phyloP scores from a whole-genome alignment of 257 asterid genomes.

The Schizonepeta tenuifolia region DNA sequence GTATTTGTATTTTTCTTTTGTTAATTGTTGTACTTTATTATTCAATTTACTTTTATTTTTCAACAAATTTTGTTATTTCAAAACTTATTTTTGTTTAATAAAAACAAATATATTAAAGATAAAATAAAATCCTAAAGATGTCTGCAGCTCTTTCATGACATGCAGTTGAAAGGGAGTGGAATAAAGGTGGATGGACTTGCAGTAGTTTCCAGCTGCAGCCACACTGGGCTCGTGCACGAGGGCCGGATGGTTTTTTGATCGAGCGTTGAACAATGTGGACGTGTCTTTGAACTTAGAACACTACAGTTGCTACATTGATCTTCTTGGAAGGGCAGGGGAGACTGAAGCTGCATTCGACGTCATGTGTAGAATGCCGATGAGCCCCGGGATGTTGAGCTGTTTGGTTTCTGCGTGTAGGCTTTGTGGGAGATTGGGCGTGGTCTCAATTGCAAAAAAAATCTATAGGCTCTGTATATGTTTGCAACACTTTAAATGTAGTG shows the following conservation, averaged over 20 bases:
- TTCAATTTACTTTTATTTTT: too few species aligned
- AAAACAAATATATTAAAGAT: too few species aligned
- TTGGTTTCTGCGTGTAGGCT: conserved; percentile 63
- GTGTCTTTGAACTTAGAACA: conserved; percentile 49
- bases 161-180: conserved; percentile 54
- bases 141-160: conserved; percentile 47
- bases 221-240: conserved; percentile 60
- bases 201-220: conserved; percentile 59
- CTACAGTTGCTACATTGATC: conserved; percentile 68
- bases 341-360: conserved; percentile 57
- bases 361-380: conserved; percentile 46
- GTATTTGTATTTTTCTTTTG: too few species aligned
- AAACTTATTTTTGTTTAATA: too few species aligned
- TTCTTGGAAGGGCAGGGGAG: conserved; percentile 78
- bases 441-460: too few species aligned
- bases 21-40: too few species aligned
- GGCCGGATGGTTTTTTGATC: conserved; percentile 53
- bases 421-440: conserved; percentile 64
- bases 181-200: conserved; percentile 56
- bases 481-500: too few species aligned
- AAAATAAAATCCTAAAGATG: too few species aligned
- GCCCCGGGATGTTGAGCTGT: conserved; percentile 52
- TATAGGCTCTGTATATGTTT: too few species aligned
- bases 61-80: too few species aligned
- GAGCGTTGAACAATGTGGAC: conserved; percentile 39